Evolutionary conservation across 352 stramenopile genomes (phyloP), one percentile per base, ranked within the genome.

Genomic region (Globisporangium spiculum): DNA sequence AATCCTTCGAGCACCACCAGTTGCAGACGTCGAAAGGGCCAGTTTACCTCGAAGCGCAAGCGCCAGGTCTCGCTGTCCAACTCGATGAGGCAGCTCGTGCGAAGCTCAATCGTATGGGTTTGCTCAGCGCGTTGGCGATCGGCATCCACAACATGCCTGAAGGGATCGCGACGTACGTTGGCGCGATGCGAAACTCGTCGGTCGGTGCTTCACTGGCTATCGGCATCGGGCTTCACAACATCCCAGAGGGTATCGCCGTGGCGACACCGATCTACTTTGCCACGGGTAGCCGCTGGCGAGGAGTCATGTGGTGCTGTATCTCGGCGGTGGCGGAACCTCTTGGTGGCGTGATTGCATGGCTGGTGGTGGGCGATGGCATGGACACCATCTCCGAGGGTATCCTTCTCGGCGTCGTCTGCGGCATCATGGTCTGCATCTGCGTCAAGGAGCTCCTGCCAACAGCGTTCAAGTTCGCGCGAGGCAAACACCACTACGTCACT

Each of bases 241-340:
- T 99, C 64, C 96, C 97, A 3, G 97, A 99, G 65, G 97, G 97
- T 0, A 78, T 99, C 36, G 98, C 93, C 57, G 91, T 99, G 16
- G 92, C 96, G 20, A 86, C 98, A 6, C 96, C 97, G 3, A 97
- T 99, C 38, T 99, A 98, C 75, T 99, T 98, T 67, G 94, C 96
- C 7, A 99, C 97, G 4, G 94, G 94, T 6, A 97, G 90, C 65
- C 86, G 94, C 20, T 91, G 84, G 73, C 97, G 96, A 56, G 97
- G 92, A 4, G 98, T 99, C 73, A 83, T 96, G 71, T 98, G 94
- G 94, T 97, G 92, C 32, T 81, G 75, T 18, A 79, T 96, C 59
- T 97, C 80, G 18, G 81, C 92, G 67, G 16, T 96, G 8, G 90
- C 92, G 18, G 94, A 99, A 76, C 89, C 93, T 7, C 38, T 98